Evolutionary conservation across 768 basidiomycete genomes (phyloP).

Genomic region (Mycena capillaripes): DNA sequence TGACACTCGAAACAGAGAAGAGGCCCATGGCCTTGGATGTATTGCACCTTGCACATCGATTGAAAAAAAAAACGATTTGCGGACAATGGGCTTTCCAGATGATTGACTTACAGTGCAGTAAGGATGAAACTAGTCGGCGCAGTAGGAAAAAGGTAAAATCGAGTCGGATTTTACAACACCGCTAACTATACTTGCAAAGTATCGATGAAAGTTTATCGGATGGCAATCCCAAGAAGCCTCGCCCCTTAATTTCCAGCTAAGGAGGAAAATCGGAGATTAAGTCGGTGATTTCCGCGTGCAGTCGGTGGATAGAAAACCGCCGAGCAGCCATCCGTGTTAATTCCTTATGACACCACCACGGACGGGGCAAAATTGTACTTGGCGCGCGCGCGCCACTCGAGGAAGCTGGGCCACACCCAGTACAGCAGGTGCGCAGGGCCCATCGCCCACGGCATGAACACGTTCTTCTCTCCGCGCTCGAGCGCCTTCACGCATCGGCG

Average conservation of each 20-base stretch:
- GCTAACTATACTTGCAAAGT: neutral
- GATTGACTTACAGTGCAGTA: too few relatives aligned
- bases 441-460: constrained; percentile 70
- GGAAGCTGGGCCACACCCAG: constrained; percentile 71
- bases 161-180: too few relatives aligned
- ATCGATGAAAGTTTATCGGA: constrained; percentile 10
- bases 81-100: too few relatives aligned
- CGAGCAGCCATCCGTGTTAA: neutral
- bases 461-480: constrained; percentile 67
- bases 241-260: neutral
- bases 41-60: too few relatives aligned
- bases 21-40: too few relatives aligned
- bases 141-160: too few relatives aligned
- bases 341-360: neutral
- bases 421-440: constrained; percentile 68
- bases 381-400: constrained; percentile 69
- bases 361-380: constrained; percentile 74
- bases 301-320: neutral
- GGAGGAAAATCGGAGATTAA: neutral
- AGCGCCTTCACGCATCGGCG: constrained; percentile 70
- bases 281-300: neutral
- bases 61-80: too few relatives aligned
- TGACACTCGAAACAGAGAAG: too few relatives aligned
- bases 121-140: too few relatives aligned
- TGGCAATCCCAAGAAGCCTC: neutral